Percentiles rank a stretch among this genome's conserved stretches.
phyloP scores from a whole-genome alignment of 768 basidiomycete species.

The Psilocybe cyanescens region DNA sequence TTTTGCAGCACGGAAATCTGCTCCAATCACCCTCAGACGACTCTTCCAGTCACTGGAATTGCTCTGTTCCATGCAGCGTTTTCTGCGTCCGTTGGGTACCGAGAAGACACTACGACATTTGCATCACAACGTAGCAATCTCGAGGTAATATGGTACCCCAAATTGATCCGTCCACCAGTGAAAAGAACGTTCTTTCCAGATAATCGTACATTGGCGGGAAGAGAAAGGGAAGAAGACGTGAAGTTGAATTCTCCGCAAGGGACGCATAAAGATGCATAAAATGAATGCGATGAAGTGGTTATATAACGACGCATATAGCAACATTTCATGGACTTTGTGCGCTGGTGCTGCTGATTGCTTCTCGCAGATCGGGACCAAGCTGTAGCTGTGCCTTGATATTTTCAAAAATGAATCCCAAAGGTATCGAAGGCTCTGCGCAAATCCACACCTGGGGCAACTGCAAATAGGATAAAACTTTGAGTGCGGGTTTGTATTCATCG shows the following conservation, averaged over 20 bases:
- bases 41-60: slow-evolving; percentile 30
- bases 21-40: slow-evolving; percentile 32
- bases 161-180: slow-evolving; percentile 38
- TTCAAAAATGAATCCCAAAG: slow-evolving; percentile 20
- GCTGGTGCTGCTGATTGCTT: neutral
- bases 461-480: slow-evolving; percentile 30
- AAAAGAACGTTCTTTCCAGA: slow-evolving; percentile 31
- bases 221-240: slow-evolving; percentile 28
- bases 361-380: slow-evolving; percentile 17
- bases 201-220: slow-evolving; percentile 29
- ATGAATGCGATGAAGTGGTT: slow-evolving; percentile 21
- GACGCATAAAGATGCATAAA: slow-evolving; percentile 29
- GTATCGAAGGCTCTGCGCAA: slow-evolving; percentile 14
- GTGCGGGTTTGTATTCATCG: slow-evolving; percentile 26
- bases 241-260: slow-evolving; percentile 34
- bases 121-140: slow-evolving; percentile 36
- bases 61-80: slow-evolving; percentile 29
- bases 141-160: slow-evolving; percentile 34
- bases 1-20: slow-evolving; percentile 35
- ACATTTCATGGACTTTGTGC: neutral
- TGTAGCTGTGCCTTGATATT: slow-evolving; percentile 24
- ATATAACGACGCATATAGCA: slow-evolving; percentile 33
- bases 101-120: slow-evolving; percentile 31
- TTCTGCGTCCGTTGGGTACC: slow-evolving; percentile 37
- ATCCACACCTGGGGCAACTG: slow-evolving; percentile 24